A percentile compares a stretch with the other conserved stretches of the same genome.
Evolutionary conservation across 768 basidiomycete genomes (phyloP).

Genomic region (Boletus rex-veris): DNA sequence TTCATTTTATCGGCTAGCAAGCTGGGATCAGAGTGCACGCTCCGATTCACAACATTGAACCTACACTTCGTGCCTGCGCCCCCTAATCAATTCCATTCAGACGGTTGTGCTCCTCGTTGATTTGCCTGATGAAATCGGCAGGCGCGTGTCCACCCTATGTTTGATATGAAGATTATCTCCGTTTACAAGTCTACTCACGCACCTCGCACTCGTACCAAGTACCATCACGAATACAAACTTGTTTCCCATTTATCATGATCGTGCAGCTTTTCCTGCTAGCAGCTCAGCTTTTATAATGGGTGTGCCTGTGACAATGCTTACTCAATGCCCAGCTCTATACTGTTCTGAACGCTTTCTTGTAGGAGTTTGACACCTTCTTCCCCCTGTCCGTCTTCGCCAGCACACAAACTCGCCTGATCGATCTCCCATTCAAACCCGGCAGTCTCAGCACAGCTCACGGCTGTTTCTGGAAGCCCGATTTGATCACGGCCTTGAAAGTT

Average conservation of each 20-base stretch:
- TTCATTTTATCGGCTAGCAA: constrained; percentile 14
- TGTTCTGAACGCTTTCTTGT: constrained; percentile 49
- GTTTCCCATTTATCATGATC: constrained; percentile 64
- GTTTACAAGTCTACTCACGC: constrained; percentile 24
- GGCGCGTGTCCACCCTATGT: constrained; percentile 68
- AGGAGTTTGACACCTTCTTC: constrained; percentile 64
- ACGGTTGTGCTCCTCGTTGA: constrained; percentile 66
- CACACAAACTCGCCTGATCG: constrained; percentile 54
- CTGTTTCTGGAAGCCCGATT: constrained; percentile 65
- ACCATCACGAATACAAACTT: constrained; percentile 73
- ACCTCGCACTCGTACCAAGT: constrained; percentile 82
- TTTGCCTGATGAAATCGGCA: constrained; percentile 72
- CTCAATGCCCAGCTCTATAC: constrained; percentile 53
- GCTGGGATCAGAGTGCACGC: constrained; percentile 6
- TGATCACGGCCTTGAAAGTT: constrained; percentile 58
- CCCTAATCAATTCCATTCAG: constrained; percentile 46
- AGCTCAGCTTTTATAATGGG: constrained; percentile 6
- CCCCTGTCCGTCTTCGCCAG: constrained; percentile 57
- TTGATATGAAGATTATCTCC: constrained; percentile 27
- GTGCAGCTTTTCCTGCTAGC: constrained; percentile 77
- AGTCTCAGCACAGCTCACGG: constrained; percentile 59
- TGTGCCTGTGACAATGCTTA: constrained; percentile 32
- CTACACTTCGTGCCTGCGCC: constrained; percentile 7
- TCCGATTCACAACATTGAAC: constrained; percentile 6
- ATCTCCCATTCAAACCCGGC: constrained; percentile 67